phyloP scores from a whole-genome alignment of 2,329 filamentous ascomycete genomes.

The Fusarium succisae region DNA sequence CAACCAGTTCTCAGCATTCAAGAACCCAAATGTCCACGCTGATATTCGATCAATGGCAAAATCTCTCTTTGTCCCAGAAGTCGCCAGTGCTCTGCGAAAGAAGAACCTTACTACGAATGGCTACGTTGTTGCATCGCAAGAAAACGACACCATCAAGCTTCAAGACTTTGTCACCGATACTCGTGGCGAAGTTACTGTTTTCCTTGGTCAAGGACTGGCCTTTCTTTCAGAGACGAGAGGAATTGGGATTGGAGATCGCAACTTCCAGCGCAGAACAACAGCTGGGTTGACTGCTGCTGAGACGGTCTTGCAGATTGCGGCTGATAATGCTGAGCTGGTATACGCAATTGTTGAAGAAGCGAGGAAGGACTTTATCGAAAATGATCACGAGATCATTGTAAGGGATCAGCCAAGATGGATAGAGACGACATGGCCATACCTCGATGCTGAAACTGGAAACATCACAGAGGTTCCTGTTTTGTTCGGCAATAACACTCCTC shows the following conservation, averaged over 20 bases:
- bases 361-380: constrained; percentile 39
- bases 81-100: constrained; percentile 37
- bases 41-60: constrained; percentile 44
- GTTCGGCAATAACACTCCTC: constrained; percentile 44
- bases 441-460: constrained; percentile 38
- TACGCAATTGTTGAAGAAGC: constrained; percentile 40
- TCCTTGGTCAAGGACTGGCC: constrained; percentile 43
- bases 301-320: constrained; percentile 41
- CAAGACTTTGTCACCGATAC: constrained; percentile 44
- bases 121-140: constrained; percentile 37
- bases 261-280: constrained; percentile 44
- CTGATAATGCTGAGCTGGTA: constrained; percentile 42
- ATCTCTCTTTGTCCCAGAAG: constrained; percentile 39
- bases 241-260: constrained; percentile 42
- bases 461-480: constrained; percentile 40
- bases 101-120: constrained; percentile 40
- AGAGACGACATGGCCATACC: constrained; percentile 33
- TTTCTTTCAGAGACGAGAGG: constrained; percentile 46
- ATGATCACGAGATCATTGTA: constrained; percentile 32
- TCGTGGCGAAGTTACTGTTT: constrained; percentile 42
- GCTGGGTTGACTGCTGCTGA: constrained; percentile 42
- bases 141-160: constrained; percentile 37
- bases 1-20: constrained; percentile 45
- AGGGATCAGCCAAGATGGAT: constrained; percentile 32
- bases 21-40: constrained; percentile 47